Evolutionary conservation across 2,329 filamentous ascomycete species (phyloP), one percentile per base, ranked within the genome.

Genomic region (Xylariaceae sp.): DNA sequence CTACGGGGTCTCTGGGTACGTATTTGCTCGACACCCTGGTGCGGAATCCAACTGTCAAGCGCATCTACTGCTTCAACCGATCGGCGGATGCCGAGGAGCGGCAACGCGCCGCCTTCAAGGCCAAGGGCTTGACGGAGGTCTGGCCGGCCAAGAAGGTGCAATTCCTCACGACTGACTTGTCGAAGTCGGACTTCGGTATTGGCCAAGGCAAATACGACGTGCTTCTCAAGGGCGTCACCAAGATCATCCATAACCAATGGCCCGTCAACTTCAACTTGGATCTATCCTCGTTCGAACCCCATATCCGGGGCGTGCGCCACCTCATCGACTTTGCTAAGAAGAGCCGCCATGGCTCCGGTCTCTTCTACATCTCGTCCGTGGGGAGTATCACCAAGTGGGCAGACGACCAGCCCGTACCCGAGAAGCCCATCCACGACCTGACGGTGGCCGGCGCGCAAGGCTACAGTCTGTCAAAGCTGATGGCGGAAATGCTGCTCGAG

Each of bases 261-360:
- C 76, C 74, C 0, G 80, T 83, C 67, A 79, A 79, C 65, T 78
- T 75, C 60, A 80, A 76, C 63, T 69, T 78, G 8, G 64, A 72
- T 2, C 56, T 81, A 8, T 65, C 69, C 6, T 76, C 71, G 0
- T 82, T 81, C 54, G 74, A 77, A 61, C 68, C 74, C 0, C 74
- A 80, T 55, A 74, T 82, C 51, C 69, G 72, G 0, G 74, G 75
- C 2, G 72, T 83, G 50, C 73, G 76, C 1, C 74, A 78, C 59
- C 68, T 85, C 3, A 68, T 80, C 22, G 68, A 74, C 52, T 69
- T 76, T 36, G 65, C 68, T 4, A 58, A 63, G 51, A 54, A 63
- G 7, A 70, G 72, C 2, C 43, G 58, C 3, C 62, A 70, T 47
- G 55, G 58, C 1, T 69, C 72, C 0, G 65, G 67, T 3, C 58